phyloP scores from a whole-genome alignment of 2,329 filamentous ascomycete species.

The Aspergillus sp. region DNA sequence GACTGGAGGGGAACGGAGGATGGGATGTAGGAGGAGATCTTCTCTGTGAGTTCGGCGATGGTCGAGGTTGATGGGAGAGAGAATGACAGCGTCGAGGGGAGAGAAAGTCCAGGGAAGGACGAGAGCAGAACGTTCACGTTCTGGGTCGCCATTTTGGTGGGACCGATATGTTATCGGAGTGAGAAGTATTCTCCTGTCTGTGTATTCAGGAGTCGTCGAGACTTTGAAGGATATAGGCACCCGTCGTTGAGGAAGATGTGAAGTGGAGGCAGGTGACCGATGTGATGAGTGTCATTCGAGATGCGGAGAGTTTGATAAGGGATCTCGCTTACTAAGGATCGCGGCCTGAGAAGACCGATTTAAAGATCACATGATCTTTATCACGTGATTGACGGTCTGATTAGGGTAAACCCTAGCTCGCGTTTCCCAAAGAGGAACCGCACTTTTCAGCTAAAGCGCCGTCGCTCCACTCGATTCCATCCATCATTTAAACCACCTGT shows the following conservation, averaged over 20 bases:
- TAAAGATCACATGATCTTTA: slow-evolving; percentile 9
- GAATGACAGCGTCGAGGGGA: slow-evolving; percentile 80
- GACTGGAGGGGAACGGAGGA: slow-evolving; percentile 55
- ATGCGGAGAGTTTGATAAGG: slow-evolving; percentile 19
- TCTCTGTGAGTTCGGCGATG: slow-evolving; percentile 64
- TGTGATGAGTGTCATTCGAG: slow-evolving; percentile 3
- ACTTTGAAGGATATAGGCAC: neutral
- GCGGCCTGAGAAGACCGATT: neutral
- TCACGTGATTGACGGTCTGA: slow-evolving; percentile 14
- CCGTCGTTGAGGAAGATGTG: neutral
- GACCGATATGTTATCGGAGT: neutral
- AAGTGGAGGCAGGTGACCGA: slow-evolving; percentile 1
- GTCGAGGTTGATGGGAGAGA: slow-evolving; percentile 64
- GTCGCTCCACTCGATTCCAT: slow-evolving; percentile 31
- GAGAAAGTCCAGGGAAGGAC: slow-evolving; percentile 76
- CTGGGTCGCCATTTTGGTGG: slow-evolving; percentile 52
- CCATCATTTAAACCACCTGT: slow-evolving; percentile 36
- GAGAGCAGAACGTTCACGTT: slow-evolving; percentile 80
- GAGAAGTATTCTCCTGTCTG: neutral
- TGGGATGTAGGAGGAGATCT: slow-evolving; percentile 57
- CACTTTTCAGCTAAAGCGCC: slow-evolving; percentile 33
- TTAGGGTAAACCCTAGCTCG: slow-evolving; percentile 32
- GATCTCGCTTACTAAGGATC: slow-evolving; percentile 4
- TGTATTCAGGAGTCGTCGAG: neutral
- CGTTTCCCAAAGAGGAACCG: slow-evolving; percentile 28